phyloP scores from a whole-genome alignment of 768 basidiomycete genomes.

The Lactifluus echinatus region DNA sequence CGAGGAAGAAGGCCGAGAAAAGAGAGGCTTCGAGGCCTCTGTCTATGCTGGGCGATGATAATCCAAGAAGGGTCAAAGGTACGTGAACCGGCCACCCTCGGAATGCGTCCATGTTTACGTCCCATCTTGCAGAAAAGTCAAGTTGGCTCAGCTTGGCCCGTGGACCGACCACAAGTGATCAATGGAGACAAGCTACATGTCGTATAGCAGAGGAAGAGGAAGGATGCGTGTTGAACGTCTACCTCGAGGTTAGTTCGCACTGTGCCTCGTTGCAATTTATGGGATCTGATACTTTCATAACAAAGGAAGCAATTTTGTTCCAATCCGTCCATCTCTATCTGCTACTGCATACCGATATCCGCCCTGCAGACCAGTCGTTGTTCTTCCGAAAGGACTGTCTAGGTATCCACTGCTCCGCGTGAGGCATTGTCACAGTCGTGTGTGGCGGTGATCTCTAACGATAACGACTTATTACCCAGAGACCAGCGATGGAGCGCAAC shows the following conservation, averaged over 20 bases:
- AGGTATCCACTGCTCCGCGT: conserved; percentile 59
- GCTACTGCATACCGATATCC: conserved; percentile 72
- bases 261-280: neutral
- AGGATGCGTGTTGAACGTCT: conserved; percentile 61
- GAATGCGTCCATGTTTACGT: neutral
- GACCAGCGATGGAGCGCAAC: conserved; percentile 52
- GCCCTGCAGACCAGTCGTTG: conserved; percentile 63
- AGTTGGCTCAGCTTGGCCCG: conserved; percentile 61
- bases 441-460: conserved; percentile 4
- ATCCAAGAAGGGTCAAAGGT: conserved; percentile 54
- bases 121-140: conserved; percentile 49
- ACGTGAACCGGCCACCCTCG: neutral
- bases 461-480: conserved; percentile 29
- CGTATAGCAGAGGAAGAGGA: conserved; percentile 60
- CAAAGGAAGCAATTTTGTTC: conserved; percentile 61
- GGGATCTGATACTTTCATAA: neutral
- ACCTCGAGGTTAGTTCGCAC: conserved; percentile 54
- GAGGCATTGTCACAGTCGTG: conserved; percentile 17
- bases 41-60: conserved; percentile 35
- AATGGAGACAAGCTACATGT: conserved; percentile 69
- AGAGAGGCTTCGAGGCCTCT: conserved; percentile 31
- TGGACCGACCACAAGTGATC: conserved; percentile 41
- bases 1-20: conserved; percentile 51
- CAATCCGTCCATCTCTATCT: conserved; percentile 67
- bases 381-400: conserved; percentile 73